Conservation (phyloP, 768 basidiomycete species). For the Trametes villosa region DNA sequence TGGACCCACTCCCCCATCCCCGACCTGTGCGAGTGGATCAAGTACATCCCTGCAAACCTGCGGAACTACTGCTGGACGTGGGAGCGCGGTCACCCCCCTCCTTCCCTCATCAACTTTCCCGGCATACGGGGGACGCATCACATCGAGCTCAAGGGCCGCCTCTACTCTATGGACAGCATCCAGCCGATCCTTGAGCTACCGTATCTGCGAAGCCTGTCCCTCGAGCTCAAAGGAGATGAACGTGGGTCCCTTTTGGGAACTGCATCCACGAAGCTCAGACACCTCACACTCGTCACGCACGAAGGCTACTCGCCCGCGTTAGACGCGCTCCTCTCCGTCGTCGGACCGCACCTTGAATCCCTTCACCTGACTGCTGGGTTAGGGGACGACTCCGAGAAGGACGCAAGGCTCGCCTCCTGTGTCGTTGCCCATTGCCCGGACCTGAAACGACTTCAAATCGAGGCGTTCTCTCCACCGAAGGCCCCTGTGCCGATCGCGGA, state of each 20-base stretch:
- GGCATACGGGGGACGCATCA: background rate
- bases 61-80: slow-evolving; percentile 12
- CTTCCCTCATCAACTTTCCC: slow-evolving; percentile 1
- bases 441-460: slow-evolving; percentile 8
- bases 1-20: slow-evolving; percentile 16
- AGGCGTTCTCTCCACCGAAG: background rate
- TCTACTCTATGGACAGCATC: slow-evolving; percentile 5
- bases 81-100: slow-evolving; percentile 10
- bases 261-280: background rate
- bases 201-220: background rate
- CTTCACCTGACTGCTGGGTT: slow-evolving; percentile 3
- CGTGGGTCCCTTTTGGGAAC: background rate
- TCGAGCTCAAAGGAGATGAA: slow-evolving; percentile 16
- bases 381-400: slow-evolving; percentile 5
- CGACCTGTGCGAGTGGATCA: slow-evolving; percentile 15
- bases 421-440: slow-evolving; percentile 1
- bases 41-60: slow-evolving; percentile 5
- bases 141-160: slow-evolving; percentile 5
- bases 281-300: slow-evolving; percentile 1
- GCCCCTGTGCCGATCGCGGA: background rate
- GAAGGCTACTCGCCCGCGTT: slow-evolving; percentile 5
- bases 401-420: background rate
- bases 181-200: slow-evolving; percentile 12
- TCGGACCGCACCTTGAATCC: slow-evolving; percentile 4
- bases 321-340: slow-evolving; percentile 2